These are phyloP conservation scores for Didymella sp. DNA, from an alignment of 2,329 filamentous ascomycete species.

Conservation along the genomic window DNA sequence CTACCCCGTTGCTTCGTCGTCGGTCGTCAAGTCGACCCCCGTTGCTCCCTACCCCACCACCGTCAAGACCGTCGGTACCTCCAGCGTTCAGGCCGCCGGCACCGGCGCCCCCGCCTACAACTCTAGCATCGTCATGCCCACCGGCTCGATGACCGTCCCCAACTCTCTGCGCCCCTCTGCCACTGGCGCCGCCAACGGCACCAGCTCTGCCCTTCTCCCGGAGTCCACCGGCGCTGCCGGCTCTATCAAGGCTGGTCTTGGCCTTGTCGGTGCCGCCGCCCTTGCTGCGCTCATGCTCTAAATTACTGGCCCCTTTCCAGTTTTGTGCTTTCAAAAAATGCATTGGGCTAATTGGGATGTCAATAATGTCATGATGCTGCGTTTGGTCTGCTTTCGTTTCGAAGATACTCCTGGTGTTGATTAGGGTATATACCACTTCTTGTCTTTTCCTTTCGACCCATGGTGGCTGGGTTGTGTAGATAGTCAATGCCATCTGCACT, in stretches of 20 bases:
- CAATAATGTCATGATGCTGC: slow-evolving; percentile 30
- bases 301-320: slow-evolving; percentile 17
- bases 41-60: slow-evolving; percentile 24
- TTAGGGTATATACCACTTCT: slow-evolving; percentile 27
- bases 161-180: slow-evolving; percentile 42
- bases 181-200: slow-evolving; percentile 32
- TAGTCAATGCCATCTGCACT: slow-evolving; percentile 19
- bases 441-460: slow-evolving; percentile 14
- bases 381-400: slow-evolving; percentile 15
- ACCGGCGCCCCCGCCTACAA: slow-evolving; percentile 36
- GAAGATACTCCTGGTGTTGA: slow-evolving; percentile 27
- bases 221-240: slow-evolving; percentile 46
- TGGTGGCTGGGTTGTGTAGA: slow-evolving; percentile 20
- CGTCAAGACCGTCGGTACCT: slow-evolving; percentile 24
- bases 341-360: slow-evolving; percentile 24
- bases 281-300: slow-evolving; percentile 52
- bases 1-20: slow-evolving; percentile 29
- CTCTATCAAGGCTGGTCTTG: slow-evolving; percentile 44
- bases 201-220: slow-evolving; percentile 31
- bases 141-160: slow-evolving; percentile 45
- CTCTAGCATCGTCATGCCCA: slow-evolving; percentile 41
- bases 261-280: slow-evolving; percentile 52
- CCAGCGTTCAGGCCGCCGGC: slow-evolving; percentile 20
- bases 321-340: slow-evolving; percentile 16
- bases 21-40: slow-evolving; percentile 16